phyloP scores from a whole-genome alignment of 192 early-diverging fungal genomes.

The Lobosporangium transversale region DNA sequence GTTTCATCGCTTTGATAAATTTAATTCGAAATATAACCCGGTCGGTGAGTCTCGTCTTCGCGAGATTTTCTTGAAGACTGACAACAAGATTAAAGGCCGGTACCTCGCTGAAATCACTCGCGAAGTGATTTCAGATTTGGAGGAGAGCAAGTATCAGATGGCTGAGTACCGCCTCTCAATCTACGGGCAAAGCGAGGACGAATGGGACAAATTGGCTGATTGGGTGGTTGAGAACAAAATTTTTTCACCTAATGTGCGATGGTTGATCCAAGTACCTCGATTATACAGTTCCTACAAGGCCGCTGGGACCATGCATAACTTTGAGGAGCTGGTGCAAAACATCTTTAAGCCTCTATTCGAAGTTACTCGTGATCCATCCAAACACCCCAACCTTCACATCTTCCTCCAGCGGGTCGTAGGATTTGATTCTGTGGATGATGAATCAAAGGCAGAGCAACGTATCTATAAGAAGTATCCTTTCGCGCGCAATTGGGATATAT shows the following conservation, averaged over 20 bases:
- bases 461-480: conserved; percentile 84
- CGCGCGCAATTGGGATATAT: conserved; percentile 66
- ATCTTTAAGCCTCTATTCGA: conserved; percentile 92
- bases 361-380: conserved; percentile 85
- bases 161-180: conserved; percentile 94
- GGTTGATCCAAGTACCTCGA: conserved; percentile 93
- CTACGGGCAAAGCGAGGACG: conserved; percentile 83
- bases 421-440: conserved; percentile 95
- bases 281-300: conserved; percentile 90
- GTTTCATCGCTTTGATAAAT: conserved; percentile 97
- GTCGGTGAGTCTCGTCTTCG: conserved; percentile 93
- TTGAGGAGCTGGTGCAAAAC: conserved; percentile 83
- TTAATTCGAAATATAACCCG: conserved; percentile 97
- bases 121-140: conserved; percentile 90
- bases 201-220: conserved; percentile 95
- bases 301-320: conserved; percentile 67
- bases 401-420: conserved; percentile 95
- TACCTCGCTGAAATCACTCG: conserved; percentile 95
- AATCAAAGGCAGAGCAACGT: conserved; percentile 87
- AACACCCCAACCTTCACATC: conserved; percentile 90
- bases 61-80: conserved; percentile 96
- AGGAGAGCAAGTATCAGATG: conserved; percentile 95
- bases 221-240: conserved; percentile 94
- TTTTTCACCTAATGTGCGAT: conserved; percentile 92
- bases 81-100: conserved; percentile 87